Evolutionary conservation across 2,329 filamentous ascomycete genomes (phyloP), one percentile per base, ranked within the genome.

Genomic region (Xylaria digitata): DNA sequence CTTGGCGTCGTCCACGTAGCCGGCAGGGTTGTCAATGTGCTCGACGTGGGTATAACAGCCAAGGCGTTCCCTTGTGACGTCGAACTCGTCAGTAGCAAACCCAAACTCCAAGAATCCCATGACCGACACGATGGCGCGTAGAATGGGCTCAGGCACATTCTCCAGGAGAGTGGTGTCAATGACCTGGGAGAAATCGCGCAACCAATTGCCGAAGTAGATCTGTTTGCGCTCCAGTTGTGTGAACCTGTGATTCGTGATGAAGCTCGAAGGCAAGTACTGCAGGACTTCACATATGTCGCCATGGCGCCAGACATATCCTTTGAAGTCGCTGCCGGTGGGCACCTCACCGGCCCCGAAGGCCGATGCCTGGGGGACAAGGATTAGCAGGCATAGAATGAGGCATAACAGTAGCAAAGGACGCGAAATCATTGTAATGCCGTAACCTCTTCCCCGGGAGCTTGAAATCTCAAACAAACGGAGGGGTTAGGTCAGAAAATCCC

Each of bases 81-180:
- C 85, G 66, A 87, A 87, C 69, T 87, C 85, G 59, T 80, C 81
- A 17, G 85, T 87, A 8, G 84, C 85, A 73, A 86, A 87, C 19
- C 85, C 85, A 71, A 87, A 87, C 50, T 80, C 82, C 81, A 87
- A 84, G 75, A 86, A 86, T 1, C 82, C 84, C 65, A 87, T 76
- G 13, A 87, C 81, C 78, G 84, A 85, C 19, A 87, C 82, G 40
- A 87, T 80, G 59, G 86, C 79, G 40, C 85, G 82, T 50, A 87
- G 84, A 26, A 84, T 84, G 56, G 85, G 82, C 56, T 82, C 82
- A 70, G 83, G 83, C 15, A 86, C 83, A 71, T 82, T 82, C 68
- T 84, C 83, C 45, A 87, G 75, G 8, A 84, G 86, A 7, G 83
- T 85, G 32, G 83, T 82, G 74, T 87, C 85, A 61, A 87, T 82